Evolutionary conservation across 2,329 filamentous ascomycete species (phyloP).

Genomic region (Botrytis byssoidea): DNA sequence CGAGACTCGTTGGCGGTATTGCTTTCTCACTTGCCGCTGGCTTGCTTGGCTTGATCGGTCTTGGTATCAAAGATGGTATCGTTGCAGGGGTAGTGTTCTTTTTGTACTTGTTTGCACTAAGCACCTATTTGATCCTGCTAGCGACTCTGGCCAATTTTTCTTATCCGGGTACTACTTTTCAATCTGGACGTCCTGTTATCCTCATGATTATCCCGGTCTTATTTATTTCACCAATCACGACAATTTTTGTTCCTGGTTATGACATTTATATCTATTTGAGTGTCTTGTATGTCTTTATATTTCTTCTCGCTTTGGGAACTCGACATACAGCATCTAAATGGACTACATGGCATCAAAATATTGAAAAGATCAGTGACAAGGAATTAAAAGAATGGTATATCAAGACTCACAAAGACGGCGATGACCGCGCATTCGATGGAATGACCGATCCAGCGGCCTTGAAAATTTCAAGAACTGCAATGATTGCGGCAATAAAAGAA

Average conservation of each 20-base stretch:
- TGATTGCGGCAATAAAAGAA: slow-evolving; percentile 42
- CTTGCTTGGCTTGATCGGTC: slow-evolving; percentile 49
- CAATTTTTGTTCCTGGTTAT: slow-evolving; percentile 48
- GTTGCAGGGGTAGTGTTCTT: slow-evolving; percentile 55
- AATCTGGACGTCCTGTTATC: slow-evolving; percentile 48
- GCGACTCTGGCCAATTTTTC: slow-evolving; percentile 50
- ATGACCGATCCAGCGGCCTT: slow-evolving; percentile 38
- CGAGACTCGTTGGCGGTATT: slow-evolving; percentile 49
- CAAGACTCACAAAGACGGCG: slow-evolving; percentile 17
- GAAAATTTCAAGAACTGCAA: slow-evolving; percentile 15
- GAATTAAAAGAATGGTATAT: slow-evolving; percentile 47
- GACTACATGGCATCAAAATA: slow-evolving; percentile 55
- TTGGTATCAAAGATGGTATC: slow-evolving; percentile 46
- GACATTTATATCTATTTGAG: slow-evolving; percentile 57
- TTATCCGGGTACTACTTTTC: slow-evolving; percentile 52
- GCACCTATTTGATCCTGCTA: slow-evolving; percentile 57
- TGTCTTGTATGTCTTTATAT: slow-evolving; percentile 53
- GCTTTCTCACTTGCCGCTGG: slow-evolving; percentile 40
- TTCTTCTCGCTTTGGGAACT: slow-evolving; percentile 50
- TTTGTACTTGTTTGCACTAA: slow-evolving; percentile 56
- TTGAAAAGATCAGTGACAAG: slow-evolving; percentile 50
- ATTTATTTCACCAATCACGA: slow-evolving; percentile 56
- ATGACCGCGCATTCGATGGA: slow-evolving; percentile 29
- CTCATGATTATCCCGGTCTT: slow-evolving; percentile 55
- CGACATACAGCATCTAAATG: slow-evolving; percentile 55